phyloP scores from a whole-genome alignment of 129 eudicot genomes.

The Silybum marianum region DNA sequence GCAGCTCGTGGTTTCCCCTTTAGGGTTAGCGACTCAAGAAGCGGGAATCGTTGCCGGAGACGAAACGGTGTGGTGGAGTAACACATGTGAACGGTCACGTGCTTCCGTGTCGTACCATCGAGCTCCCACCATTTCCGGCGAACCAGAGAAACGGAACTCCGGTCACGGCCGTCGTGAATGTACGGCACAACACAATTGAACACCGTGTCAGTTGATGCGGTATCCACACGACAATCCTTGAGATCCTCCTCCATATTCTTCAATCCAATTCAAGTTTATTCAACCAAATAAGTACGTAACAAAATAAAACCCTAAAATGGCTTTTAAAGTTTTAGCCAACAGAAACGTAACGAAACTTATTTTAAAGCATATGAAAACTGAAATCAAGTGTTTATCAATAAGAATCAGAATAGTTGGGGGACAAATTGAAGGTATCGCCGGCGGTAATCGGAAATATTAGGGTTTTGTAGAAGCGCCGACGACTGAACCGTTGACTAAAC shows the following conservation, averaged over 20 bases:
- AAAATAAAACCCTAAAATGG: not conserved
- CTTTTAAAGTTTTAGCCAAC: not conserved
- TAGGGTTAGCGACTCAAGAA: conserved; percentile 33
- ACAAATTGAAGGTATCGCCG: not conserved
- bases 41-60: conserved; percentile 28
- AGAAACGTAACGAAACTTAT: not conserved
- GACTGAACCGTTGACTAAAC: not conserved
- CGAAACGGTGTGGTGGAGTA: conserved; percentile 37
- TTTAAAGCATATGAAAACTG: not conserved
- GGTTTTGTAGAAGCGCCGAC: not conserved
- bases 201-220: conserved; percentile 25
- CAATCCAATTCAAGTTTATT: not conserved
- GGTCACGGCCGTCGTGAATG: conserved; percentile 26
- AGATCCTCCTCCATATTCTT: conserved; percentile 19
- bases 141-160: conserved; percentile 37
- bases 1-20: conserved; percentile 46
- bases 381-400: not conserved
- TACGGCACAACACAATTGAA: conserved; percentile 42
- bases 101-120: conserved; percentile 41
- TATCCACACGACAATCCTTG: not conserved
- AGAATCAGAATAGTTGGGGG: not conserved
- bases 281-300: not conserved
- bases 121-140: conserved; percentile 39
- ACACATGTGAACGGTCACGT: conserved; percentile 28
- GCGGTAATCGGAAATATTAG: not conserved